Evolutionary conservation across 495 filamentous ascomycete species (phyloP).

Genomic region (Aspergillus saccharolyticus): DNA sequence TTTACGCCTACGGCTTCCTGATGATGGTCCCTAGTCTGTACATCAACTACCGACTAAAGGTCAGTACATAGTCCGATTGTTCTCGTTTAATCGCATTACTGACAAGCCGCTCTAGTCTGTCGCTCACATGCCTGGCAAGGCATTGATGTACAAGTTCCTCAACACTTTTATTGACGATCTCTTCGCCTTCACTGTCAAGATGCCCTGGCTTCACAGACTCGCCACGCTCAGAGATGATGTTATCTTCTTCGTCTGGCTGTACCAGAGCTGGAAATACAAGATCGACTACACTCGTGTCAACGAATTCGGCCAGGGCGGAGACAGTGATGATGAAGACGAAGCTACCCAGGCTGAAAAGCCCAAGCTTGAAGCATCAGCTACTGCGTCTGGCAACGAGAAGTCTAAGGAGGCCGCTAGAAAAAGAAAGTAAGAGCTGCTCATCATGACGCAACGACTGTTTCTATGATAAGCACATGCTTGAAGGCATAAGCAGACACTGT

Average conservation of each 20-base stretch:
- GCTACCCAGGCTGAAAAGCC: conserved; percentile 27
- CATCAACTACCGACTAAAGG: conserved; percentile 96
- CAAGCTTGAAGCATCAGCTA: conserved; percentile 23
- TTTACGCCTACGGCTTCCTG: conserved; percentile 96
- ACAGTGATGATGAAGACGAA: conserved; percentile 68
- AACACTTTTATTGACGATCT: conserved; percentile 78
- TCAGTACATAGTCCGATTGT: conserved; percentile 19
- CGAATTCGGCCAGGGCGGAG: conserved; percentile 95
- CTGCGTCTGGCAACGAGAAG: conserved; percentile 32
- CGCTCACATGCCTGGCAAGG: conserved; percentile 92
- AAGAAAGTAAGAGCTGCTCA: conserved; percentile 29
- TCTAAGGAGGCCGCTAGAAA: conserved; percentile 34
- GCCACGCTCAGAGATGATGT: conserved; percentile 92
- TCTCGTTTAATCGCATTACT: background rate
- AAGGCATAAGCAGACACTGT: background rate
- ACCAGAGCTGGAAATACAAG: conserved; percentile 90
- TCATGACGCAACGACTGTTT: background rate
- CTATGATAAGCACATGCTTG: background rate
- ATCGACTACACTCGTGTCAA: conserved; percentile 90
- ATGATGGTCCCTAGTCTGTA: conserved; percentile 99
- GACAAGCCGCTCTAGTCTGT: conserved; percentile 55
- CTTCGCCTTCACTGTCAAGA: conserved; percentile 98
- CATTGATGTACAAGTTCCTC: conserved; percentile 97
- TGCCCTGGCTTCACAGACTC: conserved; percentile 92
- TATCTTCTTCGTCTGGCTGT: conserved; percentile 98